Conservation (phyloP, 2,329 filamentous ascomycete genomes). For the Colletotrichum agaves region DNA sequence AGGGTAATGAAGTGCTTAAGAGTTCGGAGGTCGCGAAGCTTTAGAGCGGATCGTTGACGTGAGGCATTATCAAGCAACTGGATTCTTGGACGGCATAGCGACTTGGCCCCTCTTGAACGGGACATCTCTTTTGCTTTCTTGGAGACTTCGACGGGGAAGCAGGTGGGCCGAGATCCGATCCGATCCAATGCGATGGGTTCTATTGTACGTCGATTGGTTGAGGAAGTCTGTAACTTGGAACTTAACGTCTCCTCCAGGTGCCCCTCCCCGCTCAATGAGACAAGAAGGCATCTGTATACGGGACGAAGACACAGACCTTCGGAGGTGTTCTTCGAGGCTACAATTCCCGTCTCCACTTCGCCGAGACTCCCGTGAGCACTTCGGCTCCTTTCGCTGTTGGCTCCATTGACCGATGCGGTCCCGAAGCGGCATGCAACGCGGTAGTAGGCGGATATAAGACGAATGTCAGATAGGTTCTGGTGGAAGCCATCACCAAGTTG, state of each 20-base stretch:
- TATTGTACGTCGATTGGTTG: conserved; percentile 1
- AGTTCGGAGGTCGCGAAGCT: conserved; percentile 7
- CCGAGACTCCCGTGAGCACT: conserved; percentile 2
- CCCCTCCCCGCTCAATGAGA: conserved; percentile 29
- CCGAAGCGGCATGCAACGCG: conserved; percentile 10
- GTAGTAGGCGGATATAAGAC: conserved; percentile 4
- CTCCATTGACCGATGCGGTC: neutral
- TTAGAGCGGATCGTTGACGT: conserved; percentile 20
- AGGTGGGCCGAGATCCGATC: conserved; percentile 21
- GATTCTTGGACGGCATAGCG: neutral
- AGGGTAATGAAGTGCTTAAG: conserved; percentile 16
- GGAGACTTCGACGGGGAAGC: neutral
- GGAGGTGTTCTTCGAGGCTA: neutral
- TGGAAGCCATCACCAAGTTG: too few relatives aligned
- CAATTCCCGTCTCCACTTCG: conserved; percentile 7
- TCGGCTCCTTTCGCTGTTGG: neutral
- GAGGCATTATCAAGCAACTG: conserved; percentile 34
- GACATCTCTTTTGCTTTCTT: conserved; percentile 1
- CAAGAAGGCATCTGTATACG: neutral
- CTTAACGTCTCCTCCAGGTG: neutral
- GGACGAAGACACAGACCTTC: conserved; percentile 8
- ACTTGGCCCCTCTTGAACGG: conserved; percentile 2
- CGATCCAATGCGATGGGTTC: conserved; percentile 11
- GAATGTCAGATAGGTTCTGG: neutral
- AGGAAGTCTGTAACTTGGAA: conserved; percentile 5